phyloP scores from a whole-genome alignment of 306 rosid genomes.

The Amphicarpaea edgeworthii region DNA sequence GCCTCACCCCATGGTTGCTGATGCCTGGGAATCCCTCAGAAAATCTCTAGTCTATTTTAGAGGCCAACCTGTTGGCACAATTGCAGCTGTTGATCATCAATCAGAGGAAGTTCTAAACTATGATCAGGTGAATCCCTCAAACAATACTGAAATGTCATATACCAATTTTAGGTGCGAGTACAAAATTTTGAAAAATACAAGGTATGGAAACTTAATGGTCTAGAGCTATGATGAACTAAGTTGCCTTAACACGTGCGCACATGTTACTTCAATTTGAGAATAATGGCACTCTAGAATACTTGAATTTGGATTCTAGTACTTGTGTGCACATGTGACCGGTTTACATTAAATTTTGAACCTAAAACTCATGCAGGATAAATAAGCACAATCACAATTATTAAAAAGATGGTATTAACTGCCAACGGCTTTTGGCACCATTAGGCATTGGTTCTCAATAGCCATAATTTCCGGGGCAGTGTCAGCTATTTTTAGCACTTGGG shows the following conservation, averaged over 20 bases:
- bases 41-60: slow-evolving; percentile 76
- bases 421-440: background rate
- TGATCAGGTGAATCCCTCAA: slow-evolving; percentile 69
- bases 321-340: background rate
- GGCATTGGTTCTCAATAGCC: slow-evolving; percentile 10
- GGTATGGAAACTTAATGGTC: background rate
- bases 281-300: background rate
- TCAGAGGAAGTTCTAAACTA: slow-evolving; percentile 89
- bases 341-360: too few species aligned
- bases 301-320: slow-evolving; percentile 1
- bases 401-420: slow-evolving; percentile 10
- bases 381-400: background rate
- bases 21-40: slow-evolving; percentile 93
- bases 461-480: background rate
- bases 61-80: slow-evolving; percentile 85
- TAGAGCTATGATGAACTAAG: background rate
- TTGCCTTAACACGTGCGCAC: background rate
- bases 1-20: slow-evolving; percentile 95
- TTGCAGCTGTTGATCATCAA: slow-evolving; percentile 86
- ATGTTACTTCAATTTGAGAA: slow-evolving; percentile 17
- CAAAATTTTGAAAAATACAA: background rate
- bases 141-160: background rate
- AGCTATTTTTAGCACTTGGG: slow-evolving; percentile 6
- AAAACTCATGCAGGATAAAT: slow-evolving; percentile 1
- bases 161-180: background rate